Evolutionary conservation across 805 yeast genomes (phyloP).

Genomic region (Saccharomycopsis amapae): DNA sequence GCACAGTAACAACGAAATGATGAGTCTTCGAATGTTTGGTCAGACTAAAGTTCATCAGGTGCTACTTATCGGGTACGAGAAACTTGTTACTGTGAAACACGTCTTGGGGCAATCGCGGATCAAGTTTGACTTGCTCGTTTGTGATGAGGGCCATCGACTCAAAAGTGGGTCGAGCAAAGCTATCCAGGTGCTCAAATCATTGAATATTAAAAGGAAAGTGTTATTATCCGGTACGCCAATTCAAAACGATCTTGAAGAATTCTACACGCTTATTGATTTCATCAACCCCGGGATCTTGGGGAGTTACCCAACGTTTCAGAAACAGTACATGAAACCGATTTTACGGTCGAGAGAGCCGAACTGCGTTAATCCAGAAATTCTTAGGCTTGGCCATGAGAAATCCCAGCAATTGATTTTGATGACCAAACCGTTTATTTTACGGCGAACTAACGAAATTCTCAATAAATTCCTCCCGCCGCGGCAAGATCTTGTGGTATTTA

Average conservation of each 20-base stretch:
- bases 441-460: constrained; percentile 61
- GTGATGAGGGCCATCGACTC: constrained; percentile 94
- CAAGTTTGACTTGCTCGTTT: constrained; percentile 61
- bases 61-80: constrained; percentile 82
- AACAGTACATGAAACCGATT: constrained; percentile 63
- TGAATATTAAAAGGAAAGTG: constrained; percentile 51
- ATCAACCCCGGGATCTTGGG: constrained; percentile 82
- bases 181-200: constrained; percentile 49
- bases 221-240: constrained; percentile 87
- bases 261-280: constrained; percentile 72
- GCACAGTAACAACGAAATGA: constrained; percentile 46
- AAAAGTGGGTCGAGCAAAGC: constrained; percentile 71
- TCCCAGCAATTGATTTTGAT: constrained; percentile 57
- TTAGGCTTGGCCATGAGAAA: constrained; percentile 50
- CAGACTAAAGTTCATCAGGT: constrained; percentile 73
- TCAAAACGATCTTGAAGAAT: constrained; percentile 85
- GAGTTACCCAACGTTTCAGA: constrained; percentile 47
- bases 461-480: constrained; percentile 59
- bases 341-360: constrained; percentile 54
- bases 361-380: constrained; percentile 42
- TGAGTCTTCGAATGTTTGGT: constrained; percentile 53
- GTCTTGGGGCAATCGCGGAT: constrained; percentile 29
- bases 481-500: constrained; percentile 70
- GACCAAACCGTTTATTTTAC: constrained; percentile 59
- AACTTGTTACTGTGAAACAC: constrained; percentile 45